phyloP scores from a whole-genome alignment of 352 stramenopile species.

The Pythium myriotylum region DNA sequence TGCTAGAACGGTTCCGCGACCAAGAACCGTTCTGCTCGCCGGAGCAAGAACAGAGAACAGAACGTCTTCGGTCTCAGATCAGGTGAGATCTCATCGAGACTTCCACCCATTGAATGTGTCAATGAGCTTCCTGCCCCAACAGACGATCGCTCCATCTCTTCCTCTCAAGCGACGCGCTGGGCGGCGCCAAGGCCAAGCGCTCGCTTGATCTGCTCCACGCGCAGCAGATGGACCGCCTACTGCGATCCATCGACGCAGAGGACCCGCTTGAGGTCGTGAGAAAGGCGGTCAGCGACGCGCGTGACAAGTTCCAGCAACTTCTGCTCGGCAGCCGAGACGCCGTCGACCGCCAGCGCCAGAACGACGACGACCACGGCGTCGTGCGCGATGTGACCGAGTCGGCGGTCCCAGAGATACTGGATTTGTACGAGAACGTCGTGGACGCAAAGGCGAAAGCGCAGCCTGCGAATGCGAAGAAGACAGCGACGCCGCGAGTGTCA shows the following conservation, averaged over 20 bases:
- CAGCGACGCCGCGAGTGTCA: background rate
- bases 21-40: slow-evolving; percentile 11
- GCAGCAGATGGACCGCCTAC: slow-evolving; percentile 45
- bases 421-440: slow-evolving; percentile 45
- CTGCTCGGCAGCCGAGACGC: background rate
- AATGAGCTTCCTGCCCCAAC: background rate
- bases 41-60: no score
- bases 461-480: background rate
- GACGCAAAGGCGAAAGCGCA: slow-evolving; percentile 19
- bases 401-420: slow-evolving; percentile 15
- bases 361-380: background rate
- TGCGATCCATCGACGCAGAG: slow-evolving; percentile 33
- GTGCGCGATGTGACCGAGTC: background rate
- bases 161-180: slow-evolving; percentile 16
- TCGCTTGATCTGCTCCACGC: slow-evolving; percentile 41
- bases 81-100: slow-evolving; percentile 7
- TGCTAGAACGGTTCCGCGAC: slow-evolving; percentile 20
- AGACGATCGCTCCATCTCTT: slow-evolving; percentile 35
- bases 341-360: background rate
- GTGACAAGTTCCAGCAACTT: slow-evolving; percentile 32
- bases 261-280: slow-evolving; percentile 33
- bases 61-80: slow-evolving; percentile 9
- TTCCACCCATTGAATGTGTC: no score
- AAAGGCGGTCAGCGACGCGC: slow-evolving; percentile 25
- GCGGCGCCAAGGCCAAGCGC: slow-evolving; percentile 21